Percentiles rank a stretch among this genome's conserved stretches.
These are phyloP conservation scores for Apiotrichum laibachii DNA, from an alignment of 1,284 basidiomycete genomes.

Conservation along the genomic window DNA sequence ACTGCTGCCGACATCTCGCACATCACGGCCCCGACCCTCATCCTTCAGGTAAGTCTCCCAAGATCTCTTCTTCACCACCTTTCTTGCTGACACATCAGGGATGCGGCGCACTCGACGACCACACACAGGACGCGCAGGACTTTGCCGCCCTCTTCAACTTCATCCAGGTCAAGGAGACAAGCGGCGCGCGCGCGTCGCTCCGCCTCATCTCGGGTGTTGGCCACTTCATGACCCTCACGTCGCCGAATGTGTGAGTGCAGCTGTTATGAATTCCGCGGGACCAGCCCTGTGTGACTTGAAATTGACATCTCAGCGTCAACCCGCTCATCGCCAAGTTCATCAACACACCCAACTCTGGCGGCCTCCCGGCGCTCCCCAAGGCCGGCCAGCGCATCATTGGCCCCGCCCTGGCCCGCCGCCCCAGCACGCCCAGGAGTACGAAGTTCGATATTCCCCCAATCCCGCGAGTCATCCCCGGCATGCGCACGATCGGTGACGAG, in stretches of 20 bases:
- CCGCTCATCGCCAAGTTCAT: constrained; percentile 23
- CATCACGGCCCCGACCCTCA: constrained; percentile 15
- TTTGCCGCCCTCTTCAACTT: constrained; percentile 4
- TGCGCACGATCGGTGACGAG: constrained; percentile 25
- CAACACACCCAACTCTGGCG: constrained; percentile 9
- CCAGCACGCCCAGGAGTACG: constrained; percentile 20
- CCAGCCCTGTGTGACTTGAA: not conserved
- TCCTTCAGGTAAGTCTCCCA: constrained; percentile 16
- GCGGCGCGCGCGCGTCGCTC: constrained; percentile 3
- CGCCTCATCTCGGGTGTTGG: constrained; percentile 14
- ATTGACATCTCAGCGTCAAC: constrained; percentile 18
- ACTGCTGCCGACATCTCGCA: constrained; percentile 3
- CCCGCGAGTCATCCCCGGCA: constrained; percentile 12
- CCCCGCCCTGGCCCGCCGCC: constrained; percentile 18
- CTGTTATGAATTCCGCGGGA: no score
- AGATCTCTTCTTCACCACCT: no score
- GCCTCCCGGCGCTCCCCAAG: constrained; percentile 13
- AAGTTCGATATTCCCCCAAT: constrained; percentile 23
- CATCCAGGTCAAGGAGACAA: not conserved
- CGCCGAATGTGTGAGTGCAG: constrained; percentile 27
- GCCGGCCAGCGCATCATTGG: constrained; percentile 10
- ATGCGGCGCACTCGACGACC: not conserved
- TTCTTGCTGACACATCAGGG: no score
- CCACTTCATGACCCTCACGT: constrained; percentile 26
- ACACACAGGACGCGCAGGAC: constrained; percentile 3